Evolutionary conservation across 371 early-diverging fungal species (phyloP), one percentile per base, ranked within the genome.

Genomic region (Mortierella sp.): DNA sequence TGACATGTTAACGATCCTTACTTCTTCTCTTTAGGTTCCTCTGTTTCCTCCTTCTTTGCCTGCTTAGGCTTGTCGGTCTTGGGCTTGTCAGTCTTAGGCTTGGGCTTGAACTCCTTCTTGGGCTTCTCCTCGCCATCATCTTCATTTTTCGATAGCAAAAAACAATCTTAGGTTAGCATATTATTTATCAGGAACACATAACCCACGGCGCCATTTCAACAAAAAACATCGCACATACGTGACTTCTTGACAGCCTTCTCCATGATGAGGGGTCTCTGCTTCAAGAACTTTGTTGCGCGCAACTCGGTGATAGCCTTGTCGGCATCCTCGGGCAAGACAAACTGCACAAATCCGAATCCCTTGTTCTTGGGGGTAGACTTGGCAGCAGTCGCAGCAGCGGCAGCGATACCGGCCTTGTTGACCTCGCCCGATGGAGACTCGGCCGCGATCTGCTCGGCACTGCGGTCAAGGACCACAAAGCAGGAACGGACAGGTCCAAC

Each of bases 301-400:
- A 97, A 89, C 73, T 95, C 95, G 26, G 89, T 81, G 28, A 97
- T 80, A 1, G 99, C 99, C 38, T 92, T 89, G 60, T 91, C 90
- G 6, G 98, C 99, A 90, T 99, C 98, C 68, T 97, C 98, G 28
- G 93, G 90, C 44, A 98, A 82, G 6, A 96, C 97, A 89, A 91
- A 98, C 76, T 95, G 94, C 13, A 98, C 97, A 88, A 96, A 98
- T 19, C 98, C 98, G 84, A 92, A 96, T 2, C 98, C 98, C 72
- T 93, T 94, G 90, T 96, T 97, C 80, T 83, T 89, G 28, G 55
- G 63, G 45, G 88, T 55, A 1, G 75, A 65, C 52, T 81, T 77
- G 70, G 83, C 31, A 47, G 82, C 76, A 52, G 71, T 77, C 21
- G 75, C 80, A 28, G 77, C 77, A 70, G 81, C 55, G 77, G 77